Conservation (phyloP, 1,284 basidiomycete genomes). For the Sutorius eximius region DNA sequence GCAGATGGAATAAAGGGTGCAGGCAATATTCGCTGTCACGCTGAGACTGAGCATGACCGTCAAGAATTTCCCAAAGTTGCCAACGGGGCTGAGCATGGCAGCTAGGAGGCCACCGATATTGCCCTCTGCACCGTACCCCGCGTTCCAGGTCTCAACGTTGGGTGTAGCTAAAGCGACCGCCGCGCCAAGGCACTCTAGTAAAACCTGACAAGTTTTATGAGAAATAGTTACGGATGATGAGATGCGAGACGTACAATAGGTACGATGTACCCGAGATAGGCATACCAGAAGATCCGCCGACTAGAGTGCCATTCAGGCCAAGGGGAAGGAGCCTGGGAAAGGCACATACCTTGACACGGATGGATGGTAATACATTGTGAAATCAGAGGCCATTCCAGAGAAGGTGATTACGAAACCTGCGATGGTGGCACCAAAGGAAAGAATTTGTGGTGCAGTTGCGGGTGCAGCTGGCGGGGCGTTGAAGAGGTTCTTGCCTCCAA, state of each 20-base stretch:
- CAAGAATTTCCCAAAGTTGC: slow-evolving; percentile 83
- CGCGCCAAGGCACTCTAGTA: slow-evolving; percentile 76
- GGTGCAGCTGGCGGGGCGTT: slow-evolving; percentile 45
- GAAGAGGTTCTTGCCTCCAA: slow-evolving; percentile 67
- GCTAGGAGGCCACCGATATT: slow-evolving; percentile 75
- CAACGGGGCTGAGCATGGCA: slow-evolving; percentile 68
- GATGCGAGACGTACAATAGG: slow-evolving; percentile 53
- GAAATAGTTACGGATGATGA: not conserved
- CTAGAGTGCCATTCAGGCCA: slow-evolving; percentile 34
- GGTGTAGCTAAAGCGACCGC: slow-evolving; percentile 60
- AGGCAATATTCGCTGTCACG: slow-evolving; percentile 82
- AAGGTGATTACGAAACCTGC: slow-evolving; percentile 77
- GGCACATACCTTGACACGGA: slow-evolving; percentile 52
- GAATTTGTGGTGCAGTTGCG: slow-evolving; percentile 51
- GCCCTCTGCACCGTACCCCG: slow-evolving; percentile 53
- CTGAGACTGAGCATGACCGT: slow-evolving; percentile 82
- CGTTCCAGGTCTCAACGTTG: slow-evolving; percentile 68
- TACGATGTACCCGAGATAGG: slow-evolving; percentile 73
- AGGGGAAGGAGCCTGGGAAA: not conserved
- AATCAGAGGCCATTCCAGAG: slow-evolving; percentile 68
- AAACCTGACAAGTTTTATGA: slow-evolving; percentile 37
- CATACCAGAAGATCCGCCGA: slow-evolving; percentile 68
- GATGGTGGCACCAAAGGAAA: slow-evolving; percentile 67
- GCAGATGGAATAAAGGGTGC: slow-evolving; percentile 83
- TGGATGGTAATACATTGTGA: slow-evolving; percentile 64